A percentile compares a stretch with the other conserved stretches of the same genome.
These are phyloP conservation scores for Harringtonia lauricola DNA, from an alignment of 2,329 filamentous ascomycete genomes.

Conservation along the genomic window DNA sequence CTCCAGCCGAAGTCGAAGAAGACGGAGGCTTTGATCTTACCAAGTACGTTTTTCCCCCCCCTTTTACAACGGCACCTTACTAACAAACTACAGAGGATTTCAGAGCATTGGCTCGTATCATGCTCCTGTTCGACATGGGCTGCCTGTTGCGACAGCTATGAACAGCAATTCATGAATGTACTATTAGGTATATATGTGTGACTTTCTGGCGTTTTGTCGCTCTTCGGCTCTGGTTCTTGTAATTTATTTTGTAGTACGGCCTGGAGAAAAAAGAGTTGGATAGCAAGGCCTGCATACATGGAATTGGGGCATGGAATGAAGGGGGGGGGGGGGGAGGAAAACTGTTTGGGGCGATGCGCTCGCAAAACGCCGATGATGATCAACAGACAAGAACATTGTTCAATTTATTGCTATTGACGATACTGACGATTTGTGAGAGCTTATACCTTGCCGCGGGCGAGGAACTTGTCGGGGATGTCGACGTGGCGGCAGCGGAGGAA, in stretches of 20 bases:
- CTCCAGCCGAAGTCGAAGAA: constrained; percentile 26
- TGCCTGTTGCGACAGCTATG: constrained; percentile 30
- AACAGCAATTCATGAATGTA: constrained; percentile 18
- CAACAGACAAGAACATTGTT: too few species aligned
- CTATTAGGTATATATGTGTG: not conserved
- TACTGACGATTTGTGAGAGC: too few species aligned
- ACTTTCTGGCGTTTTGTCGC: not conserved
- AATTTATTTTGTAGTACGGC: not conserved
- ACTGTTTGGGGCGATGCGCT: too few species aligned
- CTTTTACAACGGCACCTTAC: constrained; percentile 4
- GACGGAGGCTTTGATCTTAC: constrained; percentile 47
- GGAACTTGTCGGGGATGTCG: too few species aligned
- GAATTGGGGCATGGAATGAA: too few species aligned
- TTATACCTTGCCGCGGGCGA: constrained; percentile 6
- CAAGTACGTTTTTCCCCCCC: constrained; percentile 30
- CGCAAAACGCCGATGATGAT: too few species aligned
- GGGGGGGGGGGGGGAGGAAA: too few species aligned
- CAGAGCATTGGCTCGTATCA: constrained; percentile 56
- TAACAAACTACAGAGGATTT: constrained; percentile 40
- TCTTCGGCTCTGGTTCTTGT: not conserved
- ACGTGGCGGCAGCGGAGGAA: too few species aligned
- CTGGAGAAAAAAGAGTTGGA: too few species aligned
- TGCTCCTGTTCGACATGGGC: constrained; percentile 37
- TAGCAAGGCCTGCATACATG: too few species aligned
- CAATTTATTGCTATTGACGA: not conserved